These are phyloP conservation scores for Acanthamoeba castellanii DNA, from an alignment of 208 protist species.

Conservation along the genomic window DNA sequence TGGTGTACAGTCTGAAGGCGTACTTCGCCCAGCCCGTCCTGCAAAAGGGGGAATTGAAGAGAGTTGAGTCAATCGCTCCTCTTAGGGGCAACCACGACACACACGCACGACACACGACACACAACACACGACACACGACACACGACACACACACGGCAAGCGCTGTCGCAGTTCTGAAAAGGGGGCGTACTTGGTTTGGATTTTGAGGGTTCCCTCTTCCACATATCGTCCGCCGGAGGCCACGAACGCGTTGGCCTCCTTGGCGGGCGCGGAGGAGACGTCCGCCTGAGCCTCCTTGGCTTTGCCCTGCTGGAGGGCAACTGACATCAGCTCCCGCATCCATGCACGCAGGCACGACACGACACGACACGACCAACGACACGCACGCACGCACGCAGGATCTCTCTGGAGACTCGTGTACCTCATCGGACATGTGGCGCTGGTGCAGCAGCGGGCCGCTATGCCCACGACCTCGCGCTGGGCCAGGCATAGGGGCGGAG, in stretches of 20 bases:
- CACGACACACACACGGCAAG: too few species aligned
- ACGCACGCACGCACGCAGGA: too few species aligned
- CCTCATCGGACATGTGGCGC: neutral
- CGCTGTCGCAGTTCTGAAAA: too few species aligned
- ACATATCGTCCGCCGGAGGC: neutral
- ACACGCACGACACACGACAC: neutral
- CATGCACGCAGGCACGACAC: neutral
- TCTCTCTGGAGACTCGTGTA: neutral
- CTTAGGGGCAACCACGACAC: too few species aligned
- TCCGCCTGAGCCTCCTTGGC: neutral
- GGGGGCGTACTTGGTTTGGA: neutral
- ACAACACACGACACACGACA: too few species aligned
- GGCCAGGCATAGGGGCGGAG: too few species aligned
- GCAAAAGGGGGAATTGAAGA: neutral
- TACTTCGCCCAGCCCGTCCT: constrained; percentile 16
- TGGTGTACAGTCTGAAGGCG: neutral
- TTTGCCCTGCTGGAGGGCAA: constrained; percentile 4
- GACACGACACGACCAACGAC: neutral
- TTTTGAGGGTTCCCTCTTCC: neutral
- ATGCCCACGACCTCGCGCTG: neutral
- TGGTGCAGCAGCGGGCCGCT: neutral
- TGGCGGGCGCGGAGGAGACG: neutral
- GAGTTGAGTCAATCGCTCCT: neutral
- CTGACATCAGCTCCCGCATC: neutral
- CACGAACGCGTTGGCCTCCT: neutral